Evolutionary conservation across 176 grass and related monocot genomes (phyloP).

Genomic region (Eragrostis nindensis): DNA sequence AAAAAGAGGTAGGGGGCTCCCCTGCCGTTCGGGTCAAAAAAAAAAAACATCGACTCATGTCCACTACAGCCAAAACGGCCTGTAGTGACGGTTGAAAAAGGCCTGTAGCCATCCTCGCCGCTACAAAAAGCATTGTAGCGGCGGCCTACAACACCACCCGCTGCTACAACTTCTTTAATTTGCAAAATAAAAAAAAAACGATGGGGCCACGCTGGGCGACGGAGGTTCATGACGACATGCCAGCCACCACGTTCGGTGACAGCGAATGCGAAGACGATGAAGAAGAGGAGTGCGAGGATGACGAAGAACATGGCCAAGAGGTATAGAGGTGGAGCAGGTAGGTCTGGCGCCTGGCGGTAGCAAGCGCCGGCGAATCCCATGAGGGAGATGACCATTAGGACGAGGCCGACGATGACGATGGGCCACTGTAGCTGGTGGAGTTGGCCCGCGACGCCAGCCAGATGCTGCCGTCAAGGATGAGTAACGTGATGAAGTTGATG

Average conservation of each 20-base stretch:
- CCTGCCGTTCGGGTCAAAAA: no score
- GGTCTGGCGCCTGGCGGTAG: slow-evolving; percentile 82
- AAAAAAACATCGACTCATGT: no score
- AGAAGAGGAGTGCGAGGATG: slow-evolving; percentile 83
- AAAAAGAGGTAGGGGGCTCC: no score
- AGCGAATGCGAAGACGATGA: slow-evolving; percentile 96
- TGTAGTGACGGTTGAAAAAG: no score
- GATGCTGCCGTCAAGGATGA: slow-evolving; percentile 87
- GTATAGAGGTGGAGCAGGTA: slow-evolving; percentile 93
- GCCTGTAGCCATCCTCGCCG: no score
- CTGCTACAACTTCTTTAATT: no score
- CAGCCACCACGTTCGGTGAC: slow-evolving; percentile 89
- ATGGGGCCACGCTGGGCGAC: no score
- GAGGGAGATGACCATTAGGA: slow-evolving; percentile 84
- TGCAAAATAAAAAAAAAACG: no score
- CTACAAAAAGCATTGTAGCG: no score
- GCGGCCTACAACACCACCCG: no score
- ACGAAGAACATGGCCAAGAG: slow-evolving; percentile 99
- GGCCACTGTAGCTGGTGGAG: slow-evolving; percentile 91
- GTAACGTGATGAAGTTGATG: slow-evolving; percentile 89
- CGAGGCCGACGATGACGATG: slow-evolving; percentile 73
- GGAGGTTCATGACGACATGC: slow-evolving; percentile 72
- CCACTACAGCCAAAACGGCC: no score
- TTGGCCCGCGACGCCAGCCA: slow-evolving; percentile 75
- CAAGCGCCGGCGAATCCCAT: slow-evolving; percentile 84